A percentile compares a stretch with the other conserved stretches of the same genome.
phyloP scores from a whole-genome alignment of 257 asterid genomes.

The Pogostemon cablin region DNA sequence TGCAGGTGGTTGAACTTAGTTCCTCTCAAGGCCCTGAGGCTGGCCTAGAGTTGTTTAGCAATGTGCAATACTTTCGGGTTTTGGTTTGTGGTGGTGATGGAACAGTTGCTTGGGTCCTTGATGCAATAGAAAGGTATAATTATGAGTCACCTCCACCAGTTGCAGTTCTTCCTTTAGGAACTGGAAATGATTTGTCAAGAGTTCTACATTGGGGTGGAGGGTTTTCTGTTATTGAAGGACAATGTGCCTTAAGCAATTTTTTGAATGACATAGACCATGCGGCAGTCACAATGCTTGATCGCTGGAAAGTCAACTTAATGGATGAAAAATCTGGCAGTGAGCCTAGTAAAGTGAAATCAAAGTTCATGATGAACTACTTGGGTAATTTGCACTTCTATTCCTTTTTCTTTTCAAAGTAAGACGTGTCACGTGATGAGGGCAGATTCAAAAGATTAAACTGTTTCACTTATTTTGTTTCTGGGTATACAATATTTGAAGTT shows the following conservation, averaged over 20 bases:
- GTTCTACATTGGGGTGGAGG: slow-evolving; percentile 88
- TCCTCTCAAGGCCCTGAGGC: slow-evolving; percentile 82
- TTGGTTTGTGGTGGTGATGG: slow-evolving; percentile 96
- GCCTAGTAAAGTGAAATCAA: slow-evolving; percentile 52
- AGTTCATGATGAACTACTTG: slow-evolving; percentile 88
- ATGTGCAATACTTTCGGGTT: slow-evolving; percentile 69
- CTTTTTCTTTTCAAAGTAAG: background rate
- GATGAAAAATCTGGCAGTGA: slow-evolving; percentile 52
- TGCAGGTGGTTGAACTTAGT: slow-evolving; percentile 72
- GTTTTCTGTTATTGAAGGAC: slow-evolving; percentile 70
- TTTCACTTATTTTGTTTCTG: slow-evolving; percentile 26
- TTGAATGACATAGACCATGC: slow-evolving; percentile 72
- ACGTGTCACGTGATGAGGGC: background rate
- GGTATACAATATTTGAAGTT: slow-evolving; percentile 19
- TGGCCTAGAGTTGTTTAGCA: slow-evolving; percentile 69
- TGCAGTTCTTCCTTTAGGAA: slow-evolving; percentile 85
- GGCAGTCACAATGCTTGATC: slow-evolving; percentile 85
- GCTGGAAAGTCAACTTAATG: slow-evolving; percentile 72
- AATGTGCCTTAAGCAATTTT: slow-evolving; percentile 73
- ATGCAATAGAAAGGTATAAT: slow-evolving; percentile 70
- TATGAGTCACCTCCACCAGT: slow-evolving; percentile 87
- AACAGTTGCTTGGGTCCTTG: slow-evolving; percentile 91
- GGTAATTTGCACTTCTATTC: slow-evolving; percentile 48
- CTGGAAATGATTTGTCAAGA: slow-evolving; percentile 89
- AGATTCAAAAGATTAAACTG: slow-evolving; percentile 22